Conservation (phyloP, 768 basidiomycete species). For the Chlorophyllum brunneum region DNA sequence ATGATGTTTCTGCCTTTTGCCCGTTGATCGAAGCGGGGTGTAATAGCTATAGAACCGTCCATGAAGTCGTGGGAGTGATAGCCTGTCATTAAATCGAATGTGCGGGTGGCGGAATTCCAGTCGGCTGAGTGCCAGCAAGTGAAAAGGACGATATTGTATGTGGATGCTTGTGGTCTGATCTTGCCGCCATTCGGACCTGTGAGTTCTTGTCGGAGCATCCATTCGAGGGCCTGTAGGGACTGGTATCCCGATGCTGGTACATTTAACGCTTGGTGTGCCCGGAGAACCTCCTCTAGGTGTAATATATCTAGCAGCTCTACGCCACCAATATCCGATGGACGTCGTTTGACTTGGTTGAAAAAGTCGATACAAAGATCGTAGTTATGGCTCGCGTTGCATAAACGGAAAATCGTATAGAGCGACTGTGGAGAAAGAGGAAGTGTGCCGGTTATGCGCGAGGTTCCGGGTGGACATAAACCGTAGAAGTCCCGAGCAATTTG, state of each 20-base stretch:
- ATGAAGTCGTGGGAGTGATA: slow-evolving; percentile 52
- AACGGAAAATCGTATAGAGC: slow-evolving; percentile 48
- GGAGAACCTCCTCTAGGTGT: slow-evolving; percentile 63
- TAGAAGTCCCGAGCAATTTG: slow-evolving; percentile 59
- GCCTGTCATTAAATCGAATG: slow-evolving; percentile 75
- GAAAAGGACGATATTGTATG: slow-evolving; percentile 59
- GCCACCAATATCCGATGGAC: slow-evolving; percentile 34
- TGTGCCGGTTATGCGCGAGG: slow-evolving; percentile 29
- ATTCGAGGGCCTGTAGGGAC: slow-evolving; percentile 58
- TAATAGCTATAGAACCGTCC: slow-evolving; percentile 34
- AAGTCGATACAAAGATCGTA: slow-evolving; percentile 50
- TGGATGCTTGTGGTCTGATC: slow-evolving; percentile 42
- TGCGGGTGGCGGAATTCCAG: slow-evolving; percentile 53
- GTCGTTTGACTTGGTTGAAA: slow-evolving; percentile 54
- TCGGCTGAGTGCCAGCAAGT: slow-evolving; percentile 63
- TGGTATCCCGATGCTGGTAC: slow-evolving; percentile 37
- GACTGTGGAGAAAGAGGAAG: slow-evolving; percentile 42
- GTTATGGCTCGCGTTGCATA: slow-evolving; percentile 50
- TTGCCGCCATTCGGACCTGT: slow-evolving; percentile 38
- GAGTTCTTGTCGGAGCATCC: slow-evolving; percentile 61
- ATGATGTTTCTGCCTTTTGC: slow-evolving; percentile 39
- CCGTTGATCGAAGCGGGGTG: slow-evolving; percentile 40
- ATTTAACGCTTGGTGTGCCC: slow-evolving; percentile 44
- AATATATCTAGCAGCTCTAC: slow-evolving; percentile 39
- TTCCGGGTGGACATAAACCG: slow-evolving; percentile 51